phyloP scores from a whole-genome alignment of 139 green algal species.

The Chlorella sp. region DNA sequence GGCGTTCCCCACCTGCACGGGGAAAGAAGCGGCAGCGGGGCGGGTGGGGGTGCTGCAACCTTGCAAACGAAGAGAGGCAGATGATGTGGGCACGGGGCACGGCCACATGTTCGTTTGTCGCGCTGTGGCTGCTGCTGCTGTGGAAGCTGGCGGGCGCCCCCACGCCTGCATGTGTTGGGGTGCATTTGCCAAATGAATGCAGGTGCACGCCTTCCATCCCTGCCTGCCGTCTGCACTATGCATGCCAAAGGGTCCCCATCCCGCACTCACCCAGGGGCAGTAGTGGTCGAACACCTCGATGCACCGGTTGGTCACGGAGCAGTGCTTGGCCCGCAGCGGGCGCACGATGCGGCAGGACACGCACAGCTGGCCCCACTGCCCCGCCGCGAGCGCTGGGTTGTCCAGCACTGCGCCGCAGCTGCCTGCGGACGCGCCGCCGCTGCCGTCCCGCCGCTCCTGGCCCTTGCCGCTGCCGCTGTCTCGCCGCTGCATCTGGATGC shows the following conservation, averaged over 20 bases:
- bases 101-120: too few relatives aligned
- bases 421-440: slow-evolving; percentile 8
- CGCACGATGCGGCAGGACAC: slow-evolving; percentile 92
- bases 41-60: not conserved
- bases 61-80: too few relatives aligned
- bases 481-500: slow-evolving; percentile 30
- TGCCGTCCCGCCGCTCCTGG: not conserved
- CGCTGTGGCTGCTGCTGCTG: too few relatives aligned
- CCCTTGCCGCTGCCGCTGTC: slow-evolving; percentile 30
- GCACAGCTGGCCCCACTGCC: slow-evolving; percentile 91
- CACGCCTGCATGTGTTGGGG: too few relatives aligned
- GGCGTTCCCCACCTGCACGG: slow-evolving; percentile 84
- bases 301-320: slow-evolving; percentile 84
- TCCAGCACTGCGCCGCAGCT: slow-evolving; percentile 59
- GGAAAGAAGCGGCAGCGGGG: not conserved
- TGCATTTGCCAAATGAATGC: not conserved
- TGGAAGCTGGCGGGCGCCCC: not conserved
- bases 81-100: too few relatives aligned
- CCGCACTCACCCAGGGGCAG: slow-evolving; percentile 91
- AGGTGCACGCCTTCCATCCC: not conserved
- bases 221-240: not conserved
- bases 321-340: slow-evolving; percentile 94
- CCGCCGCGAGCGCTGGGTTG: slow-evolving; percentile 84
- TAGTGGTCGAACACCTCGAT: slow-evolving; percentile 97
- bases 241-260: not conserved